Percentiles rank a stretch among this genome's conserved stretches.
Evolutionary conservation across 2,329 filamentous ascomycete species (phyloP).

Genomic region (Fusarium pseudograminearum): DNA sequence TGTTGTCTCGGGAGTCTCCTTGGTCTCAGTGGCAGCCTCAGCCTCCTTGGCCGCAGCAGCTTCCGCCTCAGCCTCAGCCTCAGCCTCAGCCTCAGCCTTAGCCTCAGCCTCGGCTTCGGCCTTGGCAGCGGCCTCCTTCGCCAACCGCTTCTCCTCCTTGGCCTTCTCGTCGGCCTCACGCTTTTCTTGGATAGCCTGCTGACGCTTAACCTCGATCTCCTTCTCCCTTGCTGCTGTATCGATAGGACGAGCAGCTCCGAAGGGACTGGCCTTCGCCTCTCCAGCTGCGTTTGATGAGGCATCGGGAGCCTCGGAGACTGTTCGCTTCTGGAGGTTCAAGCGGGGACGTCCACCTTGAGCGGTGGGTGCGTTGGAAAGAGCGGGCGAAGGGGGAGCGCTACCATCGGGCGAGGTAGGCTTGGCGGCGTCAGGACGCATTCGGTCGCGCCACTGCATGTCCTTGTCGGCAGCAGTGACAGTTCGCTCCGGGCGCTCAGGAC

Average conservation of each 20-base stretch:
- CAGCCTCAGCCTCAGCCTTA: conserved; percentile 50
- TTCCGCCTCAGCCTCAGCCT: conserved; percentile 50
- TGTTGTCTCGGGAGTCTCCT: conserved; percentile 46
- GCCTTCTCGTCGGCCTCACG: conserved; percentile 88
- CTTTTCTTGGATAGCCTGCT: conserved; percentile 81
- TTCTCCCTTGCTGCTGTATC: conserved; percentile 91
- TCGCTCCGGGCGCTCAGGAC: conserved; percentile 78
- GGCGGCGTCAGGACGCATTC: conserved; percentile 84
- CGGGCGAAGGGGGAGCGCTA: conserved; percentile 81
- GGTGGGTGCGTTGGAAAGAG: conserved; percentile 63
- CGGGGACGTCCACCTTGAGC: conserved; percentile 76
- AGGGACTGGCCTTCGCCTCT: conserved; percentile 89
- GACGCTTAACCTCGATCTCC: conserved; percentile 89
- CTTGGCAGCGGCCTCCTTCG: conserved; percentile 68
- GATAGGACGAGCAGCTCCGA: conserved; percentile 92
- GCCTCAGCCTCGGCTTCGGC: conserved; percentile 54
- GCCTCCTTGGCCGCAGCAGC: conserved; percentile 48
- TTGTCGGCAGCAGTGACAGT: conserved; percentile 88
- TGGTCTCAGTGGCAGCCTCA: conserved; percentile 49
- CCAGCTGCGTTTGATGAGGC: conserved; percentile 62
- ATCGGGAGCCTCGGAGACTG: conserved; percentile 79
- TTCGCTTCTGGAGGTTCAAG: conserved; percentile 90
- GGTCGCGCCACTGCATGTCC: conserved; percentile 92
- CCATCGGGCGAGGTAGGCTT: conserved; percentile 77
- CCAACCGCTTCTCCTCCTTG: conserved; percentile 77